Evolutionary conservation across 192 early-diverging fungal species (phyloP).

Genomic region (Coemansia sp.): DNA sequence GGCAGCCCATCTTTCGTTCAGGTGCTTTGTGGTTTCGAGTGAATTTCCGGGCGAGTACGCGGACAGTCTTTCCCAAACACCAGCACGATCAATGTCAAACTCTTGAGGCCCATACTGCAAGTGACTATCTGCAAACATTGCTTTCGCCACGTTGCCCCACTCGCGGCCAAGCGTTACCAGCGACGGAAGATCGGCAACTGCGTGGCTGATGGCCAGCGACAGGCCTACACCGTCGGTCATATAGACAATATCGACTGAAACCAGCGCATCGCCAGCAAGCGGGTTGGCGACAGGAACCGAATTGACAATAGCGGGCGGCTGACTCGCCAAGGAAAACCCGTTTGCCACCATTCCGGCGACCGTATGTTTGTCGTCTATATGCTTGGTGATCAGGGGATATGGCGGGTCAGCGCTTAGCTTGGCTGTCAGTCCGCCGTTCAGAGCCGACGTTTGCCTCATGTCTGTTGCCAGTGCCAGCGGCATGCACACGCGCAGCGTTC

Average conservation of each 20-base stretch:
- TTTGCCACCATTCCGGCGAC: conserved; percentile 14
- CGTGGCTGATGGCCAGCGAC: conserved; percentile 18
- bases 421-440: conserved; percentile 10
- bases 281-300: conserved; percentile 1
- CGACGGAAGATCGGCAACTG: conserved; percentile 16
- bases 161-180: conserved; percentile 3
- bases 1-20: neutral
- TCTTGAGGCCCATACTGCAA: neutral
- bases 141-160: conserved; percentile 14
- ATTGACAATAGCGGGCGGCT: conserved; percentile 10
- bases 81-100: conserved; percentile 13
- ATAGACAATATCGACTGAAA: conserved; percentile 23
- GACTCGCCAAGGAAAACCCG: conserved; percentile 12
- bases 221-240: conserved; percentile 34
- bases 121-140: neutral
- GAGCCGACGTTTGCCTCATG: neutral
- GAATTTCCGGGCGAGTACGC: neutral
- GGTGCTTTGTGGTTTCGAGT: conserved; percentile 10
- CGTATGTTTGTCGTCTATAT: conserved; percentile 8
- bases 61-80: conserved; percentile 12
- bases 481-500: conserved; percentile 12
- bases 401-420: neutral
- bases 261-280: conserved; percentile 28
- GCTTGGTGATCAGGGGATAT: conserved; percentile 9
- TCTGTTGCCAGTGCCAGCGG: conserved; percentile 18